These are phyloP conservation scores for Colletotrichum scovillei DNA, from an alignment of 2,329 filamentous ascomycete species.

Conservation along the genomic window DNA sequence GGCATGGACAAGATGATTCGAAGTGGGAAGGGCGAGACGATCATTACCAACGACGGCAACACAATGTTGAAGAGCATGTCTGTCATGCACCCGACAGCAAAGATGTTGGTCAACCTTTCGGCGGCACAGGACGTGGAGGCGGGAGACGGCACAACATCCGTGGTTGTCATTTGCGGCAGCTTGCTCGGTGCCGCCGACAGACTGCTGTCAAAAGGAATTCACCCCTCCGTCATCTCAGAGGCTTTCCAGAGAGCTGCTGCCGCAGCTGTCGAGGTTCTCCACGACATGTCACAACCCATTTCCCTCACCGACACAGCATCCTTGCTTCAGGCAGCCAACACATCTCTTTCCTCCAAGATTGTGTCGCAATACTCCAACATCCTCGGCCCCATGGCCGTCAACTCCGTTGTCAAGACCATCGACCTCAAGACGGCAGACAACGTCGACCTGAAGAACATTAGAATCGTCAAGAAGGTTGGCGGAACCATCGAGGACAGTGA, in stretches of 20 bases:
- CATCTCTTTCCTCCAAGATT: conserved; percentile 97
- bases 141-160: conserved; percentile 97
- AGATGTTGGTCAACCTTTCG: conserved; percentile 98
- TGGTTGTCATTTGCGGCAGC: conserved; percentile 97
- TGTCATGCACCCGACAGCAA: conserved; percentile 98
- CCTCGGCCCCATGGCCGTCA: conserved; percentile 97
- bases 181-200: conserved; percentile 93
- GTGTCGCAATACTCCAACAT: conserved; percentile 96
- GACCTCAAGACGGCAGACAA: conserved; percentile 96
- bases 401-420: conserved; percentile 95
- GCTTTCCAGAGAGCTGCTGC: conserved; percentile 95
- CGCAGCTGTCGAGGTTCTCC: conserved; percentile 88
- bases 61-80: conserved; percentile 99
- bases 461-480: conserved; percentile 96
- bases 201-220: conserved; percentile 91
- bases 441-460: conserved; percentile 95
- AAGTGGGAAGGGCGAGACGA: conserved; percentile 94
- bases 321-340: conserved; percentile 95
- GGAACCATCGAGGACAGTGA: conserved; percentile 99
- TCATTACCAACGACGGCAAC: conserved; percentile 99
- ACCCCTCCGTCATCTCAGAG: conserved; percentile 97
- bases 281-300: conserved; percentile 96
- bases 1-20: conserved; percentile 99
- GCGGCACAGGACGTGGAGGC: conserved; percentile 98
- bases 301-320: conserved; percentile 87